Conservation (phyloP, 2,329 filamentous ascomycete species). For the Colletotrichum caudatum region DNA sequence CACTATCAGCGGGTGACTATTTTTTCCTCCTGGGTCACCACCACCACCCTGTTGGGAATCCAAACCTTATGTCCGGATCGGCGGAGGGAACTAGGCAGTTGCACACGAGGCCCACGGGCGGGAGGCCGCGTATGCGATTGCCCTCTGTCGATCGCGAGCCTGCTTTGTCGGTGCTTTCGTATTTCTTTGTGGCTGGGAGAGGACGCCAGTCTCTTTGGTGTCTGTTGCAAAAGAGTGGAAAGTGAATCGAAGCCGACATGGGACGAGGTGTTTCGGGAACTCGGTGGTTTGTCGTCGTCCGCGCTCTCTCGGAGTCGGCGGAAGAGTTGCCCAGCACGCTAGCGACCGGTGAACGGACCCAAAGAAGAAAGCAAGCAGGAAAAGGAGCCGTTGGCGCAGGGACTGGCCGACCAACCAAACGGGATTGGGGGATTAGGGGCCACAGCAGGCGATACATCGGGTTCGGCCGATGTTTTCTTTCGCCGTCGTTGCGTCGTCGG, state of each 20-base stretch:
- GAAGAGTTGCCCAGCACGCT: constrained; percentile 3
- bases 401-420: constrained; percentile 13
- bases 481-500: not conserved
- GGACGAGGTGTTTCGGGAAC: not conserved
- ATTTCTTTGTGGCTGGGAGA: constrained; percentile 16
- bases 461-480: not conserved
- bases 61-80: constrained; percentile 27
- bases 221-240: not conserved
- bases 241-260: not conserved
- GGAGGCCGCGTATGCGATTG: not conserved
- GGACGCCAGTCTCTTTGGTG: not conserved
- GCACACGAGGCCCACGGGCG: constrained; percentile 13
- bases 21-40: not conserved
- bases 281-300: not conserved
- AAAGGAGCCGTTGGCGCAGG: constrained; percentile 14
- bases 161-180: constrained; percentile 8
- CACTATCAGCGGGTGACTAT: not conserved
- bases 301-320: constrained; percentile 1
- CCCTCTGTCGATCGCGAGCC: not conserved
- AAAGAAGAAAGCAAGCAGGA: constrained; percentile 1
- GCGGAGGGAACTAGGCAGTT: not conserved
- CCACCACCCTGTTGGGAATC: constrained; percentile 8
- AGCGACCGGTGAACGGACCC: not conserved
- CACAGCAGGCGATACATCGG: not conserved
- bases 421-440: not conserved